Evolutionary conservation across 305 asterid species (phyloP), one percentile per base, ranked within the genome.

Genomic region (Fraxinus platypoda): DNA sequence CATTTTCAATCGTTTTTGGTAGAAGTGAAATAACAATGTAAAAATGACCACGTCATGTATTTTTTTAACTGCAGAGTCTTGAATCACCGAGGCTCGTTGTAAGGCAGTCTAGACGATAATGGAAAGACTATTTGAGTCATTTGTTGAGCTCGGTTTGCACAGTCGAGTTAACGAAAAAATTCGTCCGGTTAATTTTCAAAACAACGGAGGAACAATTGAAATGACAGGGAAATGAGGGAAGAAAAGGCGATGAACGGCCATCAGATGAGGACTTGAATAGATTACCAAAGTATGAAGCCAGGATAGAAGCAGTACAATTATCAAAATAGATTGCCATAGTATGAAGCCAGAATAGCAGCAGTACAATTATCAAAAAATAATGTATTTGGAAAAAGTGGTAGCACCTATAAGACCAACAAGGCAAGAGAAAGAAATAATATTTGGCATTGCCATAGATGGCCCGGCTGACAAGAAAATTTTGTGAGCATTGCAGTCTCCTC

Each of bases 401-500:
- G 87, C 93, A 81, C 87, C 91, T 30, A 92, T 75, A 13, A 96
- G 90, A 80, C 97, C 97, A 59, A 93, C 75, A 46, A 96, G 97
- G 89, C 95, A 89, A 68, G 89, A 88, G 68, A 88, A 46, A 62
- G 99, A 91, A 66, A 92, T 41, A 17, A 85, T 35, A 78, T 96
- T 94, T 4, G 97, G 94, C 3, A 88, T 31, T 80, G 64, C 82
- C 28, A 81, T 78, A n/a, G 99, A 94, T 37, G 98, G 74, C 66
- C 93, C 94, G 0, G 91, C 94, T 23, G 98, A 88, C 86, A 96
- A 81, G 81, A 90, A 82, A 57, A 94, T 87, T 72, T 84, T 88
- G 93, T 94, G 94, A 46, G 91, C 77, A 72, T 87, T 37, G 79
- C 94, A 85, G 88, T 94, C 97, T 43, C 99, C 98, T 80, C 95